These are phyloP conservation scores for Psidium guajava DNA, from an alignment of 345 rosid genomes.

Conservation along the genomic window DNA sequence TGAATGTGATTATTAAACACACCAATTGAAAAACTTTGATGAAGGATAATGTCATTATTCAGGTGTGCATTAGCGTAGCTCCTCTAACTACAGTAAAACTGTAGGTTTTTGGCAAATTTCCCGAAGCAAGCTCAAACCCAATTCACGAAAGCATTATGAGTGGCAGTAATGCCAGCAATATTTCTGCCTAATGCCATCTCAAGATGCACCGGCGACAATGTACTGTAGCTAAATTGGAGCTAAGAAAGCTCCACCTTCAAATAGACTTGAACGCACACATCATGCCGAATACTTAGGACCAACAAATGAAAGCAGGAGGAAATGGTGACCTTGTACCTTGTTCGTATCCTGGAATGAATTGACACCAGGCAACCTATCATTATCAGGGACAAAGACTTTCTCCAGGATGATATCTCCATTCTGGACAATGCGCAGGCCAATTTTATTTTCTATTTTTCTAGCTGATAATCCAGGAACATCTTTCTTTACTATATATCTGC, in stretches of 20 bases:
- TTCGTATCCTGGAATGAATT: constrained; percentile 84
- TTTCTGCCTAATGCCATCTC: neutral
- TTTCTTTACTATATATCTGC: constrained; percentile 79
- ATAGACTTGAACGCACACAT: neutral
- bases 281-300: neutral
- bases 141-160: neutral
- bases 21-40: neutral
- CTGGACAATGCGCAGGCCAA: constrained; percentile 89
- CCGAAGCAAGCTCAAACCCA: neutral
- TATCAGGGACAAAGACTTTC: constrained; percentile 79
- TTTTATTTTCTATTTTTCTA: constrained; percentile 85
- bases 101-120: neutral
- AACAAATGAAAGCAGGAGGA: neutral
- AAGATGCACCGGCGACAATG: neutral
- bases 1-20: neutral
- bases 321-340: constrained; percentile 42
- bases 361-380: constrained; percentile 77
- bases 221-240: neutral
- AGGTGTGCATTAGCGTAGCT: neutral
- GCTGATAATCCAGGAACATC: constrained; percentile 80
- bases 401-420: constrained; percentile 84
- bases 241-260: neutral
- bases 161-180: neutral
- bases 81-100: neutral
- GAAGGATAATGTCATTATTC: neutral